Evolutionary conservation across 768 basidiomycete genomes (phyloP), one percentile per base, ranked within the genome.

Genomic region (Tremella fuciformis): DNA sequence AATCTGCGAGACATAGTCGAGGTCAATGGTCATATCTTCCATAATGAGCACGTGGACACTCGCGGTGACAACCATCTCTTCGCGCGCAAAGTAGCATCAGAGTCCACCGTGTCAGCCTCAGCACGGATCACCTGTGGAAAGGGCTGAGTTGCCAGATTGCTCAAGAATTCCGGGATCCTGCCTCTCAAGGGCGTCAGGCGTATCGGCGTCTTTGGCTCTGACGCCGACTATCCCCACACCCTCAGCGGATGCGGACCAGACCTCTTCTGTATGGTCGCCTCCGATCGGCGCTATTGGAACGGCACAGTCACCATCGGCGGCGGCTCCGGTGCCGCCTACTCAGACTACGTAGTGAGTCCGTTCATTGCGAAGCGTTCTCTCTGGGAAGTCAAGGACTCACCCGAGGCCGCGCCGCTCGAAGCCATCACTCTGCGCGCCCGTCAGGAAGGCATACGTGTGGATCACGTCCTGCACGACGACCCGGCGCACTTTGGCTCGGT

Each of bases 51-150:
- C 47, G 67, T 77, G 21, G 68, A 79, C 69, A 87, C 87, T 0
- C 84, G 86, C 66, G 84, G 75, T 16, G 83, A 88, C 66, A 88
- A 89, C 63, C 80, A 78, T 63, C 76, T 80, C 54, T 57, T 62
- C 26, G 68, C 69, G 3, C 50, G 71, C 21, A 73, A 69, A 40
- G 60, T 67, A 6, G 71, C 71, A 6, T 63, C 71, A 7, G 71
- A 70, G 46, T 73, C 71, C 1, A 68, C 66, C 2, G 69, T 73
- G 69, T 73, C 29, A 59, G 71, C 52, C 50, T 9, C 8, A 4
- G 16, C 50, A 11, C 13, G 26, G 37, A 26, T 29, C 2, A 6
- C 16, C 16, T 26, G n/a, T 50, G 19, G 19, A 8, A 15, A 34
- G n/a, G 16, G 13, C 47, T n/a, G 9, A 22, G 13, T 40, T 53